Base-by-base conservation (phyloP, 2,329 filamentous ascomycete genomes). In the Trichoderma endophyticum region DNA sequence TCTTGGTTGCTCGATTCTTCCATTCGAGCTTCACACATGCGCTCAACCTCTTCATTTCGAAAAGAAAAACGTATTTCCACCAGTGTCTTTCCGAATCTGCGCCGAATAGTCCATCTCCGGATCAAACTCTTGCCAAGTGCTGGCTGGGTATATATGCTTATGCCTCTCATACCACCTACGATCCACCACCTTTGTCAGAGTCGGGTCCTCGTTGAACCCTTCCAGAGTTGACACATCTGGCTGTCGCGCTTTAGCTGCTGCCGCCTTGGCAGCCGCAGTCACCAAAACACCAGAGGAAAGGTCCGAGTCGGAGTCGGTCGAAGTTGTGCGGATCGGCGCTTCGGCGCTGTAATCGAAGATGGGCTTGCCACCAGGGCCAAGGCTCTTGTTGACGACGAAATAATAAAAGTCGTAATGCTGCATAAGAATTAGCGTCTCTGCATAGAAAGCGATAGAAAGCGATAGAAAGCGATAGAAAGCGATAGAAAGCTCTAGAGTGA, bases 361-460 rank as follows among this genome's bases (percentile, higher is more conserved):
- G 6, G 89, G 84, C 24, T 84, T 85, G 66, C 92, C 91, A 48
- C 90, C 89, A n/a, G 93, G 91, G 2, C 92, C 93, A 2, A 89
- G 81, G 30, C 90, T 92, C 78, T 92, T 93, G 81, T 98, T 98
- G 81, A 97, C 92, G 79, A 98, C 90, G 83, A 99, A 98, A 83
- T 95, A 96, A 81, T 98, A 96, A 80, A 99, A 94, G 75, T 98
- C 95, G 79, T 97, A 98, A 82, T 99, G 96, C 94, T 98, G 21
- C 70, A 34, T 48, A 56, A 62, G 59, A 48, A 56, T 73, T 30
- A 73, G 72, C 57, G 51, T 69, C 36, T 14, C 34, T 48, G 28
- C n/a, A 48, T 48, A n/a, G 24, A 51, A 34, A 36, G n/a, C 21
- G 30, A 26, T 18, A n/a, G 28, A 43, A 24, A 30, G 21, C 15